Conservation (phyloP, 805 yeast genomes). For the Zygosaccharomyces rouxii region DNA sequence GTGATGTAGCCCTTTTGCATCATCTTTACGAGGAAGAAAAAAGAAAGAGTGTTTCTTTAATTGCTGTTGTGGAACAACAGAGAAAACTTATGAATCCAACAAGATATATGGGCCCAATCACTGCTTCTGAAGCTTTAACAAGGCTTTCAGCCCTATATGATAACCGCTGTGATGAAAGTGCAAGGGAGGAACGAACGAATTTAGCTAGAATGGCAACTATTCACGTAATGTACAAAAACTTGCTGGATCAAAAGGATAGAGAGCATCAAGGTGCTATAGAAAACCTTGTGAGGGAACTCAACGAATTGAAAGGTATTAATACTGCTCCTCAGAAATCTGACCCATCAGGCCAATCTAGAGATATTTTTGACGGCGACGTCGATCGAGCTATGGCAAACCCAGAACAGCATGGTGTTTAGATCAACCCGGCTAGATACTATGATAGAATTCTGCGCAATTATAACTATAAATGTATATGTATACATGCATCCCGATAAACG, state of each 20-base stretch:
- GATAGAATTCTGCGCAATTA: neutral
- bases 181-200: slow-evolving; percentile 1
- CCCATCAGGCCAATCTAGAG: neutral
- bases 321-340: neutral
- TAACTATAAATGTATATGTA: neutral
- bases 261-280: slow-evolving; percentile 3
- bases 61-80: slow-evolving; percentile 1
- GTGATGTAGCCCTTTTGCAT: slow-evolving; percentile 6
- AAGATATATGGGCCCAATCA: neutral
- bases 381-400: neutral
- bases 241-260: slow-evolving; percentile 5
- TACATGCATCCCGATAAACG: neutral
- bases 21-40: slow-evolving; percentile 9
- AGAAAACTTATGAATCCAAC: neutral
- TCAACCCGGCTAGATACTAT: neutral
- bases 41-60: slow-evolving; percentile 7
- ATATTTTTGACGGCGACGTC: neutral
- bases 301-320: slow-evolving; percentile 1
- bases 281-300: slow-evolving; percentile 2
- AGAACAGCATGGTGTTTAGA: neutral
- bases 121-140: neutral
- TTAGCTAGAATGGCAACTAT: slow-evolving; percentile 1
- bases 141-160: slow-evolving; percentile 1
- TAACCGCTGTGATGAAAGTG: slow-evolving; percentile 1
- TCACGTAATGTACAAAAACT: slow-evolving; percentile 4